Evolutionary conservation across 305 asterid genomes (phyloP), one percentile per base, ranked within the genome.

Genomic region (Plantago coronopus): DNA sequence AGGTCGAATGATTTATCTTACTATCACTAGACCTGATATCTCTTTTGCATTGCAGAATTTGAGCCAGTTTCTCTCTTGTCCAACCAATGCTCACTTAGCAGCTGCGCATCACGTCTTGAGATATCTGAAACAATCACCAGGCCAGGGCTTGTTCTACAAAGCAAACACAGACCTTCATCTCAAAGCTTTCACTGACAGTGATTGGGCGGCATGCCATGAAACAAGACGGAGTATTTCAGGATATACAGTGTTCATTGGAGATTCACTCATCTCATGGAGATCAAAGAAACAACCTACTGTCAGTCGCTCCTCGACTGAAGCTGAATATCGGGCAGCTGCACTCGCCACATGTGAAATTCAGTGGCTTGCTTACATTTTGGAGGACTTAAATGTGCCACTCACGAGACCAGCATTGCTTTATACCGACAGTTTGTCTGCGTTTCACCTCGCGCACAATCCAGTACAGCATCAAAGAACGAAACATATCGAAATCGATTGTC

Each of bases 401-500:
- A 7, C 1, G 4, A 3, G 2, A 45, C 49, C 49, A 1, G 2
- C 18, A 15, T 0, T 45, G 0, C 6, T 45, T 1, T 45, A 16
- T 4, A 45, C 18, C 1, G 49, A 45, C 18, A 45, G 17, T 3
- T 2, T 15, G 0, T 45, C 49, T 0, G 49, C 49, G 0, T 45
- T 16, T 3, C 19, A 5, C 2, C 6, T 45, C 0, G 17, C 49
- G 1, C 49, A 45, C 4, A 45, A 45, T 16, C 49, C 17, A 1
- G 49, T 45, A 1, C 49, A 12, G 1, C 66, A 59, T 73, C 65
- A 77, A 70, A 67, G 49, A 16, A 45, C 48, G 0, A 43, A 43
- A 13, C 48, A 43, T 80, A 82, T 71, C 78, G 84, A 78, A 44
- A 59, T 61, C 80, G 48, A 43, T 17, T 43, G 48, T 12, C 48